A percentile compares a stretch with the other conserved stretches of the same genome.
Conservation (phyloP, 202 grass and related monocot genomes). For the Eragrostis tef region DNA sequence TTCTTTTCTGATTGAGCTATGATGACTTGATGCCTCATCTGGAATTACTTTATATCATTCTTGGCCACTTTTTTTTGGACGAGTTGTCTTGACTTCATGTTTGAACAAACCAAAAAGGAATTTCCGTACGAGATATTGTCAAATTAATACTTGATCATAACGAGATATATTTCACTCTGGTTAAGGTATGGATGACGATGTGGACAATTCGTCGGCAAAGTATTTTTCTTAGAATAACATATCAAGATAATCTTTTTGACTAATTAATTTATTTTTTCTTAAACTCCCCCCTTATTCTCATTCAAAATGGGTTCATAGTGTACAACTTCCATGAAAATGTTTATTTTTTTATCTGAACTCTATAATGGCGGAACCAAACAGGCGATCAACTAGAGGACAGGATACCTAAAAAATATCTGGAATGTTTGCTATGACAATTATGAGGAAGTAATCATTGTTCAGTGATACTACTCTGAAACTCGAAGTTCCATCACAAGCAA, state of each 20-base stretch:
- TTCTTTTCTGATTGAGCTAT: no score
- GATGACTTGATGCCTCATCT: no score
- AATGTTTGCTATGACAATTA: conserved; percentile 19
- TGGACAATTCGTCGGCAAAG: not conserved
- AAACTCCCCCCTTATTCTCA: not conserved
- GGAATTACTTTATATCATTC: not conserved
- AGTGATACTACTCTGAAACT: conserved; percentile 2
- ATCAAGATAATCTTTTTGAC: not conserved
- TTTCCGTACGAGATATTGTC: not conserved
- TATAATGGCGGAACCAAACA: not conserved
- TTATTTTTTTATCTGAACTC: not conserved
- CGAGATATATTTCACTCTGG: not conserved
- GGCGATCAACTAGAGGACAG: not conserved
- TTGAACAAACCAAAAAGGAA: not conserved
- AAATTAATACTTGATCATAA: conserved; percentile 5
- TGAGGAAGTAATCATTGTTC: conserved; percentile 12
- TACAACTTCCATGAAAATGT: not conserved
- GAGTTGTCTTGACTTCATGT: conserved; percentile 33
- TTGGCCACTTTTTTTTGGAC: not conserved
- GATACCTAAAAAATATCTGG: not conserved
- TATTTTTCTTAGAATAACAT: not conserved
- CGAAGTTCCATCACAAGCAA: not conserved
- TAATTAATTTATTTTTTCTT: not conserved
- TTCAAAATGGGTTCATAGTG: not conserved
- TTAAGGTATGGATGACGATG: not conserved